Base-by-base conservation (phyloP, 164 flowering plant genomes). In the Vitis amurensis region DNA sequence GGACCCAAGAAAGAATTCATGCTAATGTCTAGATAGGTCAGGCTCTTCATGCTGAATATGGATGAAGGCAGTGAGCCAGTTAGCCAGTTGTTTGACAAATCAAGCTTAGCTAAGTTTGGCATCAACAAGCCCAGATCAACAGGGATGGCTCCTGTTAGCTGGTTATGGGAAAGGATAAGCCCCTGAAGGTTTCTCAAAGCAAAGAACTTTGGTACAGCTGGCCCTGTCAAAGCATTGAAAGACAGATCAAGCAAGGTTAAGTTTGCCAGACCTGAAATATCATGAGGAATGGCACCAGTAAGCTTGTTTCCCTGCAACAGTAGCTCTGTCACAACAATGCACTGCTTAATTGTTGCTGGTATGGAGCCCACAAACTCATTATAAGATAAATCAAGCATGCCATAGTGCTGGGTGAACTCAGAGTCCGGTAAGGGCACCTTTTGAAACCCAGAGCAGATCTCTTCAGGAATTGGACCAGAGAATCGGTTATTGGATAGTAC, bases 371-470 rank as follows among this genome's bases (percentile, higher is more conserved):
- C 74, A 66, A 88, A 69, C 55, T 75, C 76, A 47, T 88, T 88
- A 59, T 82, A 68, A 16, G 92, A 88, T 27, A 86, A 78, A 75
- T 88, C 90, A 60, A 88, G 82, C 89, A 81, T 82, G 61, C 90
- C 92, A 71, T 84, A 87, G 69, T 88, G 92, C 78, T 88, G 92
- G 11, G 66, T 62, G 69, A 74, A 88, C 72, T 86, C 90, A 12
- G 90, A 85, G 73, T 88, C 92, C 8, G 92, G 85, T 49, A 83
- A 66, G n/a, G 84, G 78, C 29, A 71, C 76, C 72, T 83, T 70
- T 64, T 85, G 89, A 68, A 85, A 88, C 13, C 85, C 90, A 13
- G 88, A 86, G 70, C 92, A 88, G 51, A 88, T 85, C 69, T 81
- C 88, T 14, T 76, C 73, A 11, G 92, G 92, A 58, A 88, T 81